phyloP scores from a whole-genome alignment of 1,284 basidiomycete species.

The Sanghuangporus sanghuang region DNA sequence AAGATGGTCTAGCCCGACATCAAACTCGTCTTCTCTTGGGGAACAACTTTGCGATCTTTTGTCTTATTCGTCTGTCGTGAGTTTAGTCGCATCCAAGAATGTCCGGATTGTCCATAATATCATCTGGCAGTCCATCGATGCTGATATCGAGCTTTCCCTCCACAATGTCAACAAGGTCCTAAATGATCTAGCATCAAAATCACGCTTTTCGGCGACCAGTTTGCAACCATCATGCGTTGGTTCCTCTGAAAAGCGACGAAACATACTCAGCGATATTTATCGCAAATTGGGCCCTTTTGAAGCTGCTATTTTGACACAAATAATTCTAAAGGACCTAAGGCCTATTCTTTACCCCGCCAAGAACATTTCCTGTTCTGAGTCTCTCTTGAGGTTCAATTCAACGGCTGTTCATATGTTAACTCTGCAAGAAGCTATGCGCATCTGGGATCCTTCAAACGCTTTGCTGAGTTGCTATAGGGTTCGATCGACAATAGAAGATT shows the following conservation, averaged over 20 bases:
- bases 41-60: constrained; percentile 49
- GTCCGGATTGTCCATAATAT: background rate
- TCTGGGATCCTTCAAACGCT: constrained; percentile 58
- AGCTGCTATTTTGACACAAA: constrained; percentile 66
- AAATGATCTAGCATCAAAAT: constrained; percentile 67
- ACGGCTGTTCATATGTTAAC: constrained; percentile 51
- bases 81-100: constrained; percentile 20
- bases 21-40: constrained; percentile 64
- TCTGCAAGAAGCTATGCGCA: constrained; percentile 58
- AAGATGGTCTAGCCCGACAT: constrained; percentile 42
- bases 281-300: constrained; percentile 51
- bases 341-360: constrained; percentile 70
- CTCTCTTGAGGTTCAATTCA: constrained; percentile 51
- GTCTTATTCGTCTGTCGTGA: constrained; percentile 32
- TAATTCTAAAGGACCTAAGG: constrained; percentile 79
- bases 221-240: constrained; percentile 29
- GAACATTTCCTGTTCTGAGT: constrained; percentile 41
- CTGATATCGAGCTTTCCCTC: constrained; percentile 32
- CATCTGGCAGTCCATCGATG: background rate
- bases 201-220: constrained; percentile 49
- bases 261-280: constrained; percentile 52
- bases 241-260: constrained; percentile 28
- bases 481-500: constrained; percentile 54
- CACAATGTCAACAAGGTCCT: constrained; percentile 58
- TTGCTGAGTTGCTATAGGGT: constrained; percentile 54